A percentile compares a stretch with the other conserved stretches of the same genome.
phyloP scores from a whole-genome alignment of 2,329 filamentous ascomycete genomes.

The Daldinia sp. region DNA sequence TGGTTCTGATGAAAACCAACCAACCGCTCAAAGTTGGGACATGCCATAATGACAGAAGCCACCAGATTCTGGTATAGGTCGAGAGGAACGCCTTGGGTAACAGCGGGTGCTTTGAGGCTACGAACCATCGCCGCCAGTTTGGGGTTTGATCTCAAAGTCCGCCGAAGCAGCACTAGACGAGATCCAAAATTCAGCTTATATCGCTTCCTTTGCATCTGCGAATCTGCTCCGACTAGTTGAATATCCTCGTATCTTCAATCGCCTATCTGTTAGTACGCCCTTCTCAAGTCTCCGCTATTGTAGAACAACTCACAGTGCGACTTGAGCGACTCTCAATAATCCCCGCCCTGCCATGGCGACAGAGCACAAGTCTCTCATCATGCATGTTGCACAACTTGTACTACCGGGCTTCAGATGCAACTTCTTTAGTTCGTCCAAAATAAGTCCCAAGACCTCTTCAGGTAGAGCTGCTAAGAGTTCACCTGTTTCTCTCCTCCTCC shows the following conservation, averaged over 20 bases:
- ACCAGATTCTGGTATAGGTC: constrained; percentile 69
- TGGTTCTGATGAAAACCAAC: constrained; percentile 67
- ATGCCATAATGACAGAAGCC: constrained; percentile 72
- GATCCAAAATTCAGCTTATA: constrained; percentile 66
- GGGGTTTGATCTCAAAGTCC: constrained; percentile 66
- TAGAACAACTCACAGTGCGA: constrained; percentile 62
- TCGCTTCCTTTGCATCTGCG: constrained; percentile 66
- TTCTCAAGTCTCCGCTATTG: constrained; percentile 13
- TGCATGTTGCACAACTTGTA: constrained; percentile 72
- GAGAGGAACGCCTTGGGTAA: constrained; percentile 55
- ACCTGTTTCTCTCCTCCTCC: constrained; percentile 56
- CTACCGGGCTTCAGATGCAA: constrained; percentile 62
- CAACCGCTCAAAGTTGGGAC: constrained; percentile 72
- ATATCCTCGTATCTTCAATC: constrained; percentile 66
- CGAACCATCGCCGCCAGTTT: constrained; percentile 68
- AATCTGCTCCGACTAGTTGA: constrained; percentile 69
- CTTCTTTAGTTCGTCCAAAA: constrained; percentile 66
- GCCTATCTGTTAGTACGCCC: constrained; percentile 19
- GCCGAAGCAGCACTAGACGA: constrained; percentile 67
- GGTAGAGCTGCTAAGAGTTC: constrained; percentile 69
- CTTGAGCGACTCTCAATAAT: constrained; percentile 64
- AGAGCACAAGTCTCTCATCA: constrained; percentile 71
- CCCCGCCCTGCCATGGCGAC: constrained; percentile 64
- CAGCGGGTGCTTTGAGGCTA: constrained; percentile 67
- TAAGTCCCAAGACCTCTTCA: constrained; percentile 68